Evolutionary conservation across 805 yeast genomes (phyloP).

Genomic region (Ogataea thermomethanolica): DNA sequence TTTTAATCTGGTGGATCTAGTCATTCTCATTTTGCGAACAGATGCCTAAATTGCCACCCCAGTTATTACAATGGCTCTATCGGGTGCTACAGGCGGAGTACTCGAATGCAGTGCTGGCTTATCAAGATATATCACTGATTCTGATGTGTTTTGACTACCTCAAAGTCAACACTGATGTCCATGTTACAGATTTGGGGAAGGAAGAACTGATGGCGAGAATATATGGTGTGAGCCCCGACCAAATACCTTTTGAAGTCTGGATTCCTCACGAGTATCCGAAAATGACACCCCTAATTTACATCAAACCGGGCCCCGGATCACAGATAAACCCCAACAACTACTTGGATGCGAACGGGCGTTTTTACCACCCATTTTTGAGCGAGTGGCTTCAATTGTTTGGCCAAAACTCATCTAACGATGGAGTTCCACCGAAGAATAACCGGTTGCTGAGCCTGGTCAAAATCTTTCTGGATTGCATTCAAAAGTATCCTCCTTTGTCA

Average conservation of each 20-base stretch:
- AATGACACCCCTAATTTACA: constrained; percentile 63
- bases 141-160: constrained; percentile 51
- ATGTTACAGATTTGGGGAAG: constrained; percentile 54
- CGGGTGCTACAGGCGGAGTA: constrained; percentile 59
- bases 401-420: constrained; percentile 23
- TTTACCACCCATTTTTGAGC: constrained; percentile 67
- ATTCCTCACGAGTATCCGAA: constrained; percentile 68
- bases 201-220: constrained; percentile 60
- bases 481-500: constrained; percentile 17
- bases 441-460: constrained; percentile 25
- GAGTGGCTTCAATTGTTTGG: constrained; percentile 42
- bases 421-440: constrained; percentile 25
- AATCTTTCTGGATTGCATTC: constrained; percentile 18
- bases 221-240: constrained; percentile 52
- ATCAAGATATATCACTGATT: constrained; percentile 57
- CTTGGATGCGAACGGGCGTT: constrained; percentile 67
- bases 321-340: constrained; percentile 57
- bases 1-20: background rate
- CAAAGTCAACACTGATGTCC: constrained; percentile 66
- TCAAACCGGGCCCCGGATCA: constrained; percentile 43
- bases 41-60: constrained; percentile 31
- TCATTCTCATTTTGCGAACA: background rate
- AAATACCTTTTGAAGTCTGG: constrained; percentile 71
- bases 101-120: constrained; percentile 50
- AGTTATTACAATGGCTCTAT: constrained; percentile 54